Percentiles rank a stretch among this genome's conserved stretches.
Conservation (phyloP, 2,329 filamentous ascomycete species). For the Diaporthe helianthi region DNA sequence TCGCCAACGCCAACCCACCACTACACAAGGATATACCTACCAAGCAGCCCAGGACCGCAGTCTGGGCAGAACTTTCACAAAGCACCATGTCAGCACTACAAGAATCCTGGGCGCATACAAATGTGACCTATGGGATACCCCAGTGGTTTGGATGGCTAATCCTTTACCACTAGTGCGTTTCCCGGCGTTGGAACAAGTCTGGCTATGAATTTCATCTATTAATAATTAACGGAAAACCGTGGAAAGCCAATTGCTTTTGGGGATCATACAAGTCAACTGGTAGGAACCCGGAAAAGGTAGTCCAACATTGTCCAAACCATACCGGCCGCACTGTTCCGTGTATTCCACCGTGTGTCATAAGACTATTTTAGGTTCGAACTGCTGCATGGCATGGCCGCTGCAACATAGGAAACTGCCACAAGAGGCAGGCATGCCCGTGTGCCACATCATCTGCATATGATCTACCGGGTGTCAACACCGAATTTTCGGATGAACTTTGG, state of each 20-base stretch:
- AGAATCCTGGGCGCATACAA: not conserved
- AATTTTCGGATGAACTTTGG: not conserved
- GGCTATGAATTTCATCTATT: not conserved
- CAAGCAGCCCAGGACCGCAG: not conserved
- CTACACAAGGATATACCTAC: constrained; percentile 4
- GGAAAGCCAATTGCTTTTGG: not conserved
- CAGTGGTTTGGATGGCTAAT: not conserved
- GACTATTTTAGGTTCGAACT: not conserved
- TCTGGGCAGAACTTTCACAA: not conserved
- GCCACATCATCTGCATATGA: constrained; percentile 18
- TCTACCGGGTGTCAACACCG: not conserved
- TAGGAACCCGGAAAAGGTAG: constrained; percentile 8
- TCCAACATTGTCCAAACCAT: constrained; percentile 7
- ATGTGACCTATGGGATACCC: not conserved
- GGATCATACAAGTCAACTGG: not conserved
- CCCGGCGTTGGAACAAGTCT: no score
- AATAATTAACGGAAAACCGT: not conserved
- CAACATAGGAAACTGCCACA: not conserved
- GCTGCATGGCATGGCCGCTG: not conserved
- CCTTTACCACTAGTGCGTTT: not conserved
- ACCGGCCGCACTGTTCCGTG: constrained; percentile 11
- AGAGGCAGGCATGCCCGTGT: not conserved
- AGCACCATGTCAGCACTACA: not conserved
- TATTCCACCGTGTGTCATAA: not conserved
- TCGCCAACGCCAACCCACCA: not conserved